Evolutionary conservation across 768 basidiomycete species (phyloP), one percentile per base, ranked within the genome.

Genomic region (Peribolospora kevripleyi): DNA sequence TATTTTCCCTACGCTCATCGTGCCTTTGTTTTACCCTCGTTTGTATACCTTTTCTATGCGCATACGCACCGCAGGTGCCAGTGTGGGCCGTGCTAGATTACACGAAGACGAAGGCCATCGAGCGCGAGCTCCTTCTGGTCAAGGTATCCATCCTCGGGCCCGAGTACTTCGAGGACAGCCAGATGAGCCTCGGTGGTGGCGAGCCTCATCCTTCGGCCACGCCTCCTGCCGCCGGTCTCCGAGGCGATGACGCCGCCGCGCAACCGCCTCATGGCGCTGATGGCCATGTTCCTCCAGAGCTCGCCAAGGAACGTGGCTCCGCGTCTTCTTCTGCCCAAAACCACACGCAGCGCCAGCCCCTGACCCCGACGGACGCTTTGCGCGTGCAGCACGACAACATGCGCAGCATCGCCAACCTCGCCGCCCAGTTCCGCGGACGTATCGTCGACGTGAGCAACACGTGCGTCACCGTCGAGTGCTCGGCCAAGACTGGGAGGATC

Each of bases 11-110:
- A 49, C 43, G 39, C 42, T n/a, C 55, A 52, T 42, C 52, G 49
- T 10, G 25, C 25, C 25, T 25, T 25, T 25, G 25, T 25, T 25
- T 25, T 25, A 25, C 25, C 25, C 25, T 25, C 25, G 25, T 25
- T 25, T 25, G 25, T 25, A 25, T 25, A 25, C 25, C 1, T 25
- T 25, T 25, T 25, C 25, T 25, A 25, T 25, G 25, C 1, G 25
- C 25, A 25, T 25, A 25, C 25, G 25, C 49, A 1, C 7, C 36
- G 6, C 56, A 93, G 91, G 90, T 98, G 38, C 93, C 91, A 51
- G 93, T 98, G 4, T 98, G 93, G 93, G 93, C 91, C 39, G 93
- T 98, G 41, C 74, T 98, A 57, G 90, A 98, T 69, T 98, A 97
- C 68, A 95, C 91, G 14, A 76, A 90, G 58, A 97, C 88, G 36